Evolutionary conservation across 2,329 filamentous ascomycete genomes (phyloP), one percentile per base, ranked within the genome.

Genomic region (Harringtonia lauricola): DNA sequence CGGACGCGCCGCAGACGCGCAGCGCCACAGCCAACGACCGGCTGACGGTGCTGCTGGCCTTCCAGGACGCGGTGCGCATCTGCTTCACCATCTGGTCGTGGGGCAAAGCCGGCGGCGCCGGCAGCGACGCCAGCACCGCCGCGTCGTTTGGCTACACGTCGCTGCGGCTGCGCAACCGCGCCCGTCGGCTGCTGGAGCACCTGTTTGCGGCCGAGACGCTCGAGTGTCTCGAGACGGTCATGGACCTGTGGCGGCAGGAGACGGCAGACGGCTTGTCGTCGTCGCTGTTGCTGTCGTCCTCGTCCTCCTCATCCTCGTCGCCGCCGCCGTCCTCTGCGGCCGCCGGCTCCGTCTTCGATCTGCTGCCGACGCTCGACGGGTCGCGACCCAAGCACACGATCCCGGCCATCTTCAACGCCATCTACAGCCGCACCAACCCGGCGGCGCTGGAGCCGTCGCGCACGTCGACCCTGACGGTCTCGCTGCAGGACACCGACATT

Each of bases 401-500:
- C 37, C 90, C 92, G 1, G 88, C 90, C 1, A 81, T 96, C 5
- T 95, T 98, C 66, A 94, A 96, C 63, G 85, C 90, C 3, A 85
- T 98, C 14, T 96, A 95, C 59, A 95, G 88, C 57, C 81, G 94
- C 26, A 94, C 88, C 0, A 95, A 95, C 54, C 86, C 89, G 0
- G 66, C 67, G 18, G 86, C 84, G 0, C 66, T 96, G 17, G 87
- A 95, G 36, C 74, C 83, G 3, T 74, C 77, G 15, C 77, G 88
- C 38, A 87, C 88, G 60, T 96, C 90, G 15, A 94, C 86, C 2
- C 68, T 96, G 59, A 94, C 90, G 0, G 85, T 92, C 17, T 82
- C 86, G 39, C 66, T 98, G 10, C 79, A 80, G 43, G 88, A 95
- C 55, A 76, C 78, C 1, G 89, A 95, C 55, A 68, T 98, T 12